Evolutionary conservation across 2,329 filamentous ascomycete genomes (phyloP), one percentile per base, ranked within the genome.

Genomic region (Samsoniella hepiali): DNA sequence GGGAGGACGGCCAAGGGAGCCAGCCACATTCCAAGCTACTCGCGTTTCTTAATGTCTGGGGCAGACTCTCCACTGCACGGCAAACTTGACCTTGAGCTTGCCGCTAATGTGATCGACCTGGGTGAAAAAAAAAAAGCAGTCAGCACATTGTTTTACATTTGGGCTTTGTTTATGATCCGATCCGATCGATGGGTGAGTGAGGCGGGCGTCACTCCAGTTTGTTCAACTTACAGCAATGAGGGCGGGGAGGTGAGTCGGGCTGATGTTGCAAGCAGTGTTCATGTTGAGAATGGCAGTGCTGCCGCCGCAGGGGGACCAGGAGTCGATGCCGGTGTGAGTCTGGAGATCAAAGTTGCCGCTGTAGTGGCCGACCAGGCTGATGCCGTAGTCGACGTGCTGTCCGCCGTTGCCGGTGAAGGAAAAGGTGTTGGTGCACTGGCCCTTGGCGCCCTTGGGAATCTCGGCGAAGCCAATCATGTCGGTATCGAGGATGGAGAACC

Each of bases 201-300:
- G 53, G 38, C 5, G 44, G 31, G 38, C 29, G 17, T 10, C 29
- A 49, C 44, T 1, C n/a, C 34, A 27, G 5, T 22, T 22, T 42
- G 27, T 27, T 22, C 27, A 22, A 54, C 69, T 66, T 67, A 70
- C 69, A 45, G 69, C 69, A 65, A 71, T 71, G 32, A 70, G 65
- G 29, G 69, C 69, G 1, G 66, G 66, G 2, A 67, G 65, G 17
- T 63, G 29, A 1, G 69, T 70, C 5, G 69, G 69, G 13, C 49
- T 62, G 11, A 71, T 67, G 64, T 64, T 65, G 66, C 68, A 70
- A 40, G 69, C 68, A 7, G 69, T 70, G 64, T 71, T 71, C 68
- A 71, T 69, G 67, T 71, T 71, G 38, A 71, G 65, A 58, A 71
- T 71, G 8, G 69, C 69, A 5, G 68, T 70, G 66, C 67, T 68